Evolutionary conservation across 2,329 filamentous ascomycete species (phyloP), one percentile per base, ranked within the genome.

Genomic region (Aspergillus pseudoterreus): DNA sequence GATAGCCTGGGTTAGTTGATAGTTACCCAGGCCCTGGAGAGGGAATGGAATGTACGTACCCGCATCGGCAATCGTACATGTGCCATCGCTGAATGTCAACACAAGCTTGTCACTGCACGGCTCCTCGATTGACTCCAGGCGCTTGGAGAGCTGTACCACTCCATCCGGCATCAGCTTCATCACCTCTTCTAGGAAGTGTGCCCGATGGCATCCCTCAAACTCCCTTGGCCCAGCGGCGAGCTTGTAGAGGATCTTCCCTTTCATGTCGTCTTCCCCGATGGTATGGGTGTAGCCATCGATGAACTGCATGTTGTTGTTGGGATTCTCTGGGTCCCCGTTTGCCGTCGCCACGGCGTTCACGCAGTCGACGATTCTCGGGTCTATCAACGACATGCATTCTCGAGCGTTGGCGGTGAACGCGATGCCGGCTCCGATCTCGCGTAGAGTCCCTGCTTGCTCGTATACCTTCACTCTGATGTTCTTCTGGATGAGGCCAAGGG

Each of bases 21-120:
- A 30, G 17, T 48, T 6, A 4, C 8, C 15, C 15, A 19, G 21
- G 15, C 14, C 6, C 35, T 9, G 41, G 38, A 32, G 21, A 51
- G 19, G 22, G 17, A 27, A 15, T 11, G 22, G 17, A 27, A 15
- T 11, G 10, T 15, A 47, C 46, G 22, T 54, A 61, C 58, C 52
- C 30, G 74, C 71, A 53, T 71, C 71, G 27, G 77, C 76, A 22
- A 69, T 60, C 1, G 69, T 76, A 0, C 60, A 67, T 0, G 66
- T 72, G 0, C 76, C 76, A 61, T 82, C 78, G 1, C 65, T 57
- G 50, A 82, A 79, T 4, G 61, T 63, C 45, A 78, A 43, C 5
- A 53, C 14, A 4, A 67, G 51, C 41, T 54, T 60, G 6, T 56
- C 59, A 11, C 57, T 59, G 5, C 56, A 60, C 3, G 52, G 43